Evolutionary conservation across 2,329 filamentous ascomycete species (phyloP).

Genomic region (Diplodia corticola): DNA sequence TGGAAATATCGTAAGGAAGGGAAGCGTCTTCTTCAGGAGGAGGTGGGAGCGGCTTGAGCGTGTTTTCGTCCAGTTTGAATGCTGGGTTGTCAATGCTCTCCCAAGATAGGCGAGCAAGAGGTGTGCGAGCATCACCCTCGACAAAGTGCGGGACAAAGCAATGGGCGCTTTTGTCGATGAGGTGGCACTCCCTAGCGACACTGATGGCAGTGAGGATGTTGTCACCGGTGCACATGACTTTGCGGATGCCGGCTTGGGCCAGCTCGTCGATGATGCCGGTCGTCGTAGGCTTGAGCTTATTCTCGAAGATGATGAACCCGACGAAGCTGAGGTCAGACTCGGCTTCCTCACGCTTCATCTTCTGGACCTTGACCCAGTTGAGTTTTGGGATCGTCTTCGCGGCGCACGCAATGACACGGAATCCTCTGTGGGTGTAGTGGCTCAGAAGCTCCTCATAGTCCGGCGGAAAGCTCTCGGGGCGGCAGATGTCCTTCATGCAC

Average conservation of each 20-base stretch:
- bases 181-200: conserved; percentile 83
- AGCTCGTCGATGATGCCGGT: conserved; percentile 80
- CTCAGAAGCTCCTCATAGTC: conserved; percentile 89
- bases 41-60: conserved; percentile 73
- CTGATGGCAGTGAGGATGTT: conserved; percentile 97
- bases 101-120: conserved; percentile 76
- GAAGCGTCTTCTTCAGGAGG: conserved; percentile 75
- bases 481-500: conserved; percentile 92
- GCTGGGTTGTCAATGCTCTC: conserved; percentile 89
- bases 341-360: conserved; percentile 83
- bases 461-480: conserved; percentile 75
- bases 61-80: conserved; percentile 75
- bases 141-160: conserved; percentile 91
- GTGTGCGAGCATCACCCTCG: conserved; percentile 73
- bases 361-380: conserved; percentile 92
- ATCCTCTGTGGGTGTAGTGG: conserved; percentile 93
- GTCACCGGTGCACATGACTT: conserved; percentile 96
- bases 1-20: conserved; percentile 79
- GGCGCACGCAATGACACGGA: conserved; percentile 93
- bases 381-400: conserved; percentile 84
- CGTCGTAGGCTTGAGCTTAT: conserved; percentile 91
- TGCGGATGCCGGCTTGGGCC: conserved; percentile 76
- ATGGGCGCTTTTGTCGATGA: conserved; percentile 77
- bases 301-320: conserved; percentile 98
- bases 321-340: conserved; percentile 84